Evolutionary conservation across 306 rosid species (phyloP), one percentile per base, ranked within the genome.

Genomic region (Rosa rugosa): DNA sequence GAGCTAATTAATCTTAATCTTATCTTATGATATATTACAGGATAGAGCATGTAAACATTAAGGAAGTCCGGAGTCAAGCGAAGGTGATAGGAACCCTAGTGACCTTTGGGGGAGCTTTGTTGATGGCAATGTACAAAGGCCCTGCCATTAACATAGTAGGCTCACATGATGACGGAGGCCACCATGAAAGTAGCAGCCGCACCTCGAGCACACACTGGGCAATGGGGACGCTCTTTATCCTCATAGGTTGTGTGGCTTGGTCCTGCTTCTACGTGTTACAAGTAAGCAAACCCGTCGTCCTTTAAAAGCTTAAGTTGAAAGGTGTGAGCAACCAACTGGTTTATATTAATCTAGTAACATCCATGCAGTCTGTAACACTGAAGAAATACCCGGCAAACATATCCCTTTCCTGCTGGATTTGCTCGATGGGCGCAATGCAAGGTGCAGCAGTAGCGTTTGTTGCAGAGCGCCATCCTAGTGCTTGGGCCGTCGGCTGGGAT

Each of bases 61-160:
- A 25, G 69, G 76, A 81, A 45, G 45, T 62, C 40, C 70, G 89
- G 11, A 75, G 89, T 63, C 86, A 81, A 56, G 91, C 87, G 1
- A 79, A 85, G 75, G 73, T 86, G 40, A 72, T 84, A 17, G 87
- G 90, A 51, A 86, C 87, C 4, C 14, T 83, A 25, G 87, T 87
- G 46, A 88, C 89, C 11, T 86, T 93, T 31, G 85, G 4, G 49
- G 93, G 97, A 11, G 88, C 97, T 7, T 20, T 89, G 87, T 11
- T 92, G 1, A 89, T 94, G 97, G 91, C 97, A 38, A 38, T 92
- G 1, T 92, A 89, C 87, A 94, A 90, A 83, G 97, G 98, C 27
- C 94, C 97, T 0, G 79, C 80, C 56, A 44, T 94, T 38, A 81
- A 80, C 34, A 51, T 86, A 51, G 53, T 86, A 80, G 40, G 69